A percentile compares a stretch with the other conserved stretches of the same genome.
These are phyloP conservation scores for Castanopsis chinensis DNA, from an alignment of 306 rosid genomes.

Conservation along the genomic window DNA sequence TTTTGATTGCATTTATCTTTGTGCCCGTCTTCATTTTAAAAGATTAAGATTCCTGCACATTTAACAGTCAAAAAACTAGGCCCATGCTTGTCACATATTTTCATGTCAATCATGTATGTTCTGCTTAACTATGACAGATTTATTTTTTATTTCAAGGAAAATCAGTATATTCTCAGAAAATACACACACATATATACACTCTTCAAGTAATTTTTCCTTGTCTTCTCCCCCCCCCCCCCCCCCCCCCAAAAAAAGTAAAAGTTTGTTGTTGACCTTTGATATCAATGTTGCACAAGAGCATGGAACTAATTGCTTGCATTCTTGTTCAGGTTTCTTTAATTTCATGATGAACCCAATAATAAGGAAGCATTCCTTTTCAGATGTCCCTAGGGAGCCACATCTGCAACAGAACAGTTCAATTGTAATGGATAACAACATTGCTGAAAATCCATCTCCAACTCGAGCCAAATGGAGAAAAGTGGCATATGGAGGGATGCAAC, in stretches of 20 bases:
- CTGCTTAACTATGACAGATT: background rate
- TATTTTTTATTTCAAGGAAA: background rate
- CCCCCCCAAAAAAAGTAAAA: background rate
- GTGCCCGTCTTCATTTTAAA: no score
- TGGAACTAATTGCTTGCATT: background rate
- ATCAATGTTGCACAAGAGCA: background rate
- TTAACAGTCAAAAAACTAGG: no score
- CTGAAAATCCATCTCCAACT: conserved; percentile 32
- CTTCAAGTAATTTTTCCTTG: background rate
- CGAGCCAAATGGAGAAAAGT: conserved; percentile 79
- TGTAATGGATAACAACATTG: conserved; percentile 36
- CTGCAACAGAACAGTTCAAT: conserved; percentile 12
- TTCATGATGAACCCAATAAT: background rate
- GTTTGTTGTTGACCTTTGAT: background rate
- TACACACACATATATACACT: background rate
- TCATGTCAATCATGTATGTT: background rate
- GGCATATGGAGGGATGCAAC: conserved; percentile 96
- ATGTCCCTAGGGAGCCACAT: background rate
- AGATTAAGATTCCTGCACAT: no score
- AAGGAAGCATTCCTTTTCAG: background rate
- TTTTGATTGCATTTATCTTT: no score
- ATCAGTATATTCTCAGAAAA: background rate
- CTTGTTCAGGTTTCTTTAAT: background rate
- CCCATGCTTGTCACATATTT: no score
- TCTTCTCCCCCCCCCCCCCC: no score